Evolutionary conservation across 2,329 filamentous ascomycete species (phyloP).

Genomic region (Corinectria fuckeliana): DNA sequence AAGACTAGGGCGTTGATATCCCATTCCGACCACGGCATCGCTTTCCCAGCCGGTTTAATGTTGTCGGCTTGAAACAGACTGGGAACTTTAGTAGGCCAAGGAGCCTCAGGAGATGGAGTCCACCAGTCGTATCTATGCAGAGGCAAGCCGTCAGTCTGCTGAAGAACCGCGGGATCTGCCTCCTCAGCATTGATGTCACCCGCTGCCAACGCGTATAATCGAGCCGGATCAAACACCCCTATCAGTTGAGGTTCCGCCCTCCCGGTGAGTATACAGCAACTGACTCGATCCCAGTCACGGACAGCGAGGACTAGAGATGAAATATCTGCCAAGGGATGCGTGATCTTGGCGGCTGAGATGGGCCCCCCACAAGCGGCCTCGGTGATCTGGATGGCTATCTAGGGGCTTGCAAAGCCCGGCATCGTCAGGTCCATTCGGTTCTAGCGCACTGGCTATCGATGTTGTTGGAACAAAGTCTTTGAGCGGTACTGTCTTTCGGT

Average conservation of each 20-base stretch:
- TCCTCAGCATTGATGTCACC: constrained; percentile 26
- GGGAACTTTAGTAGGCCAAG: constrained; percentile 21
- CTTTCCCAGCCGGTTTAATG: constrained; percentile 8
- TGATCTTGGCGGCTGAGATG: constrained; percentile 23
- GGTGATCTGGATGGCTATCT: constrained; percentile 31
- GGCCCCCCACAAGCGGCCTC: constrained; percentile 32
- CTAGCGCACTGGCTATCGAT: constrained; percentile 1
- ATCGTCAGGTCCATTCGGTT: not conserved
- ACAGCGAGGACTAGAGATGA: constrained; percentile 27
- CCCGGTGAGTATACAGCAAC: not conserved
- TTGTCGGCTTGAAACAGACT: constrained; percentile 9
- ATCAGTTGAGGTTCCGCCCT: rapidly evolving
- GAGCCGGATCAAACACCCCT: constrained; percentile 14
- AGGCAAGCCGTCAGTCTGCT: constrained; percentile 17
- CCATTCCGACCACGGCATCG: constrained; percentile 38
- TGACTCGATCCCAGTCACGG: constrained; percentile 31
- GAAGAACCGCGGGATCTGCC: constrained; percentile 12
- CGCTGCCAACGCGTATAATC: constrained; percentile 23
- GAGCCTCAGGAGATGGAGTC: constrained; percentile 11
- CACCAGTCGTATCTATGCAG: constrained; percentile 39
- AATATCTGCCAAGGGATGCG: constrained; percentile 36
- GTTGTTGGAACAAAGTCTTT: constrained; percentile 12
- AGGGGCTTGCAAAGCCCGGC: not conserved
- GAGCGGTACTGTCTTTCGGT: constrained; percentile 11
- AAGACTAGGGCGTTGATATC: constrained; percentile 28